Base-by-base conservation (phyloP, 371 early-diverging fungal species). In the Actinomortierella wolfii region DNA sequence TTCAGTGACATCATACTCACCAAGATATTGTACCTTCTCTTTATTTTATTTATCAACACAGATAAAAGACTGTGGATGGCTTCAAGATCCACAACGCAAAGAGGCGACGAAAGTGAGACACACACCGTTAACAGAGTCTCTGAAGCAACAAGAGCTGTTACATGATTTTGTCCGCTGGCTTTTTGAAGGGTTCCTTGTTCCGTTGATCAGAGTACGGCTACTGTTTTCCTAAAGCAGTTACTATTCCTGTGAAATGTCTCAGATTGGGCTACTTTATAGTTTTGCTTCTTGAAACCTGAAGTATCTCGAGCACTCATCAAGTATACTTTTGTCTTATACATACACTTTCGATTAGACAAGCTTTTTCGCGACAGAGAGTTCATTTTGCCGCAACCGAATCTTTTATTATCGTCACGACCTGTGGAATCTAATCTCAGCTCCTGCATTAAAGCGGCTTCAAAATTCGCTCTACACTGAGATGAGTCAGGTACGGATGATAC, bases 371-470 rank as follows among this genome's bases (percentile, higher is more conserved):
- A 95, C 95, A 1, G 90, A 90, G 20, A 81, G 80, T 49, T 78
- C 87, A 0, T 58, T 69, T 5, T 64, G 81, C 42, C 81, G 85
- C 17, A 80, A 84, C 51, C 68, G 71, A 21, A 54, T 92, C 8
- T 83, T 86, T 59, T 95, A 90, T 65, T 95, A 88, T 70, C 89
- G 93, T 24, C 84, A 86, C 46, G 93, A 90, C 50, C 79, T 87
- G 1, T 96, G 96, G 96, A 52, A 60, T 0, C 29, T 51, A 1
- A 68, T 90, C 24, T 70, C 83, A 0, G 56, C 64, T n/a, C 64
- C 81, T 2, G 76, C 81, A 2, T 54, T 85, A 45, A 50, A 51
- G 4, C 59, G 40, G 25, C 66, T 92, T 4, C 68, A 69, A 4
- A 23, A 54, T 1, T 59, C 59, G 15, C 80, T 85, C 64, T 88